Base-by-base conservation (phyloP, 805 yeast species). In the Brettanomyces sp. region DNA sequence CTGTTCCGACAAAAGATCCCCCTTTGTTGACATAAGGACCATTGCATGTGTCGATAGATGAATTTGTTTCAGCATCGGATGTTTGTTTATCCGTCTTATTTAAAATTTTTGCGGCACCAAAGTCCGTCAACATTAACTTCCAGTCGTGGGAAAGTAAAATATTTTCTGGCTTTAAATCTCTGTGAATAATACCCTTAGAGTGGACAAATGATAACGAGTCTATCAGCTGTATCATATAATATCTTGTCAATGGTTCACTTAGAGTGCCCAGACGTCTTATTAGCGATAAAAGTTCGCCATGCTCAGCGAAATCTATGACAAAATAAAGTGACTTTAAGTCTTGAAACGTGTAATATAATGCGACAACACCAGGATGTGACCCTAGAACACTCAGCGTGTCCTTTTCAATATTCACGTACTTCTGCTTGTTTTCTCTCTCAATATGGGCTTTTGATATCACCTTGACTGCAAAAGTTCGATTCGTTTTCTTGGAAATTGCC, bases 81-180 rank as follows among this genome's bases (percentile, higher is more conserved):
- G 38, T 18, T 9, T 33, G 28, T 28, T 28, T 22, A 7, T 14
- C 13, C 24, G 12, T 5, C 32, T 33, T 18, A 5, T 21, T 14
- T 8, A 86, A 66, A 4, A 87, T 68, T 60, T 86, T 88, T 1
- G 98, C 99, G n/a, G 98, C 95, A 9, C 99, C 99, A 64, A 93
- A 93, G 65, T 93, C 99, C 2, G 98, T 93, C 47, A 93, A 82
- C 76, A 90, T 88, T 49, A 93, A 67, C 56, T 86, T 82, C 77
- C 90, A 87, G 46, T 87, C 93, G 49, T 79, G 79, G 57, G 85
- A 91, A 41, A 93, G 75, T 53, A 91, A 63, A 42, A 91, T 85
- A 59, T 91, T 91, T 57, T 91, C 99, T 0, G 99, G 99, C 63
- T 91, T 91, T 56, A 93, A 68, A 65, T 93, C 99, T 50, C 99